Percentiles rank a stretch among this genome's conserved stretches.
Evolutionary conservation across 1,284 basidiomycete species (phyloP).

Genomic region (Phenoliferia sp.): DNA sequence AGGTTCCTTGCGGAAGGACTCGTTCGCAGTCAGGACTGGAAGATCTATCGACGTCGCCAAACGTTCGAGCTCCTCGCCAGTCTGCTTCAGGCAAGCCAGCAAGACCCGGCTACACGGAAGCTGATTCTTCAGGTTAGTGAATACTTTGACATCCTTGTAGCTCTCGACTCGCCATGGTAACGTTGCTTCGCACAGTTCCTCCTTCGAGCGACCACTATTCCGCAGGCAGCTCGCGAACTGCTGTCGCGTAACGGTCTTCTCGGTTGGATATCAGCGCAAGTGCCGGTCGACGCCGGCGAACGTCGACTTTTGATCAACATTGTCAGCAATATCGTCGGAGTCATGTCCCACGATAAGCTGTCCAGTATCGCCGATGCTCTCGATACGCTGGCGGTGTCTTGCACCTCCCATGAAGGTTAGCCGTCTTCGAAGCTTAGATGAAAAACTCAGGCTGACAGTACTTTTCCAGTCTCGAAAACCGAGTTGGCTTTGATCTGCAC

Average conservation of each 20-base stretch:
- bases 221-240: slow-evolving; percentile 36
- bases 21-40: slow-evolving; percentile 31
- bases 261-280: slow-evolving; percentile 20
- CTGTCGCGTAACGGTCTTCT: slow-evolving; percentile 27
- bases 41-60: slow-evolving; percentile 29
- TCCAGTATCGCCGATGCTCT: slow-evolving; percentile 19
- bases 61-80: slow-evolving; percentile 30
- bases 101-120: slow-evolving; percentile 16
- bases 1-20: slow-evolving; percentile 25
- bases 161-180: background rate
- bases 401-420: slow-evolving; percentile 13
- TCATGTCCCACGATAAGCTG: slow-evolving; percentile 20
- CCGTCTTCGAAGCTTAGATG: background rate
- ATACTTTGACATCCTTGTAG: too few relatives aligned
- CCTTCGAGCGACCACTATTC: slow-evolving; percentile 19
- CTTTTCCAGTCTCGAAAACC: slow-evolving; percentile 1
- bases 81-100: slow-evolving; percentile 21
- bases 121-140: slow-evolving; percentile 21
- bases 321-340: slow-evolving; percentile 13
- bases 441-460: background rate
- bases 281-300: slow-evolving; percentile 16
- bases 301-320: slow-evolving; percentile 11
- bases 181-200: slow-evolving; percentile 16
- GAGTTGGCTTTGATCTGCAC: slow-evolving; percentile 6
- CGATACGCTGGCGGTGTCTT: slow-evolving; percentile 11